Evolutionary conservation across 208 protist species (phyloP).

Genomic region (Vickermania ingenoplastis): DNA sequence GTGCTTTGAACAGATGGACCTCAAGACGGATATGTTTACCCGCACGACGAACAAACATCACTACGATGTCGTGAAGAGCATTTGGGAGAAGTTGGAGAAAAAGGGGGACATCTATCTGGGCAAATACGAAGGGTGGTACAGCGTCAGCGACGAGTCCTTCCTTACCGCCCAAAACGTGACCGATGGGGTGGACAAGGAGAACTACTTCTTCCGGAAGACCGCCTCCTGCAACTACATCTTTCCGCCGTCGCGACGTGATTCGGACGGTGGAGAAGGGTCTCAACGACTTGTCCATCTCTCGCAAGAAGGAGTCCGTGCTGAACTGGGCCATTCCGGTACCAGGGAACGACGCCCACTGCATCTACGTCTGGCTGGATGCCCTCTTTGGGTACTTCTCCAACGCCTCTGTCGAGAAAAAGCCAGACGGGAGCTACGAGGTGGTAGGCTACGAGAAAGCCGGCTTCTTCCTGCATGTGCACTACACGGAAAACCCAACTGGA

Average conservation of each 20-base stretch:
- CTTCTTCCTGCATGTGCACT: constrained; percentile 35
- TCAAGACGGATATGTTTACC: constrained; percentile 93
- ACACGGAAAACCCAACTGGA: too few relatives aligned
- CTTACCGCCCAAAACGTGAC: constrained; percentile 68
- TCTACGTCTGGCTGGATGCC: constrained; percentile 99
- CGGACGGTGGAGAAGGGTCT: constrained; percentile 75
- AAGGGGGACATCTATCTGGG: constrained; percentile 96
- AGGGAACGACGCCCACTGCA: constrained; percentile 89
- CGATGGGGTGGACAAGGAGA: constrained; percentile 90
- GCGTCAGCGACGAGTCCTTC: constrained; percentile 96
- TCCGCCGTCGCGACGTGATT: constrained; percentile 90
- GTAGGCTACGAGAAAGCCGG: constrained; percentile 26
- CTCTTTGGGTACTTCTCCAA: constrained; percentile 98
- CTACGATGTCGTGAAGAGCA: constrained; percentile 41
- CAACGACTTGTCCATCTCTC: constrained; percentile 95
- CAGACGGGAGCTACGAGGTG: constrained; percentile 16
- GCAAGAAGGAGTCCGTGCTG: constrained; percentile 73
- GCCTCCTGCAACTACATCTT: too few relatives aligned
- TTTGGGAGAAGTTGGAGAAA: constrained; percentile 87
- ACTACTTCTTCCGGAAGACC: constrained; percentile 98
- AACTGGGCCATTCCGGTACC: constrained; percentile 98
- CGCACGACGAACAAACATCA: constrained; percentile 93
- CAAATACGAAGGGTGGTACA: constrained; percentile 99
- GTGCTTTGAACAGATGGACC: constrained; percentile 84
- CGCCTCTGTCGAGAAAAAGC: background rate